Percentiles rank a stretch among this genome's conserved stretches.
phyloP scores from a whole-genome alignment of 2,329 filamentous ascomycete species.

The Aurifilum marmelostoma region DNA sequence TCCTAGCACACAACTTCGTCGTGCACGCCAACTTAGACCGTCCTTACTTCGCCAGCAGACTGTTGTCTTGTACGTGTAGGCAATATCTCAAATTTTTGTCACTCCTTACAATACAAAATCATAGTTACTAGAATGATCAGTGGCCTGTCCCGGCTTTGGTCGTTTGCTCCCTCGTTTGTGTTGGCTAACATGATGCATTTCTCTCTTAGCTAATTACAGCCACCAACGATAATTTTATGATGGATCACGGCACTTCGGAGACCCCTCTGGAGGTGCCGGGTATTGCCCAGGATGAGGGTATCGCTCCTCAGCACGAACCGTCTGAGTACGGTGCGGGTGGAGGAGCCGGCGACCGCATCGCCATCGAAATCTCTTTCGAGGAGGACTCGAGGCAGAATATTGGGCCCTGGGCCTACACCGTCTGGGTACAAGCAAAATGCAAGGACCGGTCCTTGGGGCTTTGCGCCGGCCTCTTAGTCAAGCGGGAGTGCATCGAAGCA shows the following conservation, averaged over 20 bases:
- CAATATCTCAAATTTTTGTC: not conserved
- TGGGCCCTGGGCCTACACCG: not conserved
- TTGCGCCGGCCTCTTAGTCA: not conserved
- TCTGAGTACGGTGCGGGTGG: not conserved
- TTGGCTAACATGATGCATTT: not conserved
- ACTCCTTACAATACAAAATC: not conserved
- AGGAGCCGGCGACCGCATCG: not conserved
- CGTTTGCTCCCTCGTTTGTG: not conserved
- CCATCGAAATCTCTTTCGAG: not conserved
- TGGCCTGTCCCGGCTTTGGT: not conserved
- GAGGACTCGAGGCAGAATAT: not conserved
- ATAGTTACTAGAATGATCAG: not conserved
- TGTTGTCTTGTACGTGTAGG: not conserved
- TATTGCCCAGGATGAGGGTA: too few species aligned
- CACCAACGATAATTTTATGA: not conserved
- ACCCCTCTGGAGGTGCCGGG: not conserved
- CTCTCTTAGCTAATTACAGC: not conserved
- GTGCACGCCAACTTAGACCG: not conserved
- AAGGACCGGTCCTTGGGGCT: not conserved
- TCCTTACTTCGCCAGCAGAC: not conserved
- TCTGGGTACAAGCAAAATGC: not conserved
- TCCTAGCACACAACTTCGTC: not conserved
- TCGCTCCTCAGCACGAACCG: not conserved
- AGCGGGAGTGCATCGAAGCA: constrained; percentile 10
- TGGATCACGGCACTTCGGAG: not conserved